phyloP scores from a whole-genome alignment of 306 rosid genomes.

The Inga oerstediana region DNA sequence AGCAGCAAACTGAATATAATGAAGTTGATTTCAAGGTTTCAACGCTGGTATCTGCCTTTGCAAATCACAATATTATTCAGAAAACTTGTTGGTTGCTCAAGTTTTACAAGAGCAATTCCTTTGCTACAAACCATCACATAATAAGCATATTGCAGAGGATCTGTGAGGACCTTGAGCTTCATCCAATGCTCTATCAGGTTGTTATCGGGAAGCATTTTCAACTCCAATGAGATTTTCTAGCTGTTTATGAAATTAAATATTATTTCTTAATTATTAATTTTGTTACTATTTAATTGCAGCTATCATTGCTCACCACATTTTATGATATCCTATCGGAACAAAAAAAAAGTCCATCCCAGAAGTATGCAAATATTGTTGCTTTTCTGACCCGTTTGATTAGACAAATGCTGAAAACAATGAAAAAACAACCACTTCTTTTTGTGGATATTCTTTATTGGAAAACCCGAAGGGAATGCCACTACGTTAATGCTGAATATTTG shows the following conservation, averaged over 20 bases:
- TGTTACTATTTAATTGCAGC: slow-evolving; percentile 55
- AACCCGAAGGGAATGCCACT: slow-evolving; percentile 90
- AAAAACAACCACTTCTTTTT: slow-evolving; percentile 84
- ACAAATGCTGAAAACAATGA: slow-evolving; percentile 88
- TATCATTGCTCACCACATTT: slow-evolving; percentile 76
- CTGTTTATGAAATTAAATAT: slow-evolving; percentile 29
- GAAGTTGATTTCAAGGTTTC: slow-evolving; percentile 94
- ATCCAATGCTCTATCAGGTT: slow-evolving; percentile 96
- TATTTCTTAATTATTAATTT: slow-evolving; percentile 12
- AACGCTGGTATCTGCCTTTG: slow-evolving; percentile 71
- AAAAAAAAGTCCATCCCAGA: slow-evolving; percentile 67
- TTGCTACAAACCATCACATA: slow-evolving; percentile 76
- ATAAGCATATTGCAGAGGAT: slow-evolving; percentile 70
- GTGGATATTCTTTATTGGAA: slow-evolving; percentile 94
- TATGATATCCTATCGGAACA: slow-evolving; percentile 79
- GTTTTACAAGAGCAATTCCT: slow-evolving; percentile 87
- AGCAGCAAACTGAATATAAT: slow-evolving; percentile 54
- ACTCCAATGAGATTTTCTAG: slow-evolving; percentile 23
- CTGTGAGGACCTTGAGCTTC: slow-evolving; percentile 80
- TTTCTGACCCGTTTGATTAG: slow-evolving; percentile 70
- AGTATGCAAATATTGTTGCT: slow-evolving; percentile 62
- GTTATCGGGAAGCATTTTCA: slow-evolving; percentile 32
- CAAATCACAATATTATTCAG: slow-evolving; percentile 74
- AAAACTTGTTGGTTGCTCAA: slow-evolving; percentile 92
- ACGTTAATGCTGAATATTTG: slow-evolving; percentile 81